Evolutionary conservation across 768 basidiomycete genomes (phyloP).

Genomic region (Sutorius australiensis): DNA sequence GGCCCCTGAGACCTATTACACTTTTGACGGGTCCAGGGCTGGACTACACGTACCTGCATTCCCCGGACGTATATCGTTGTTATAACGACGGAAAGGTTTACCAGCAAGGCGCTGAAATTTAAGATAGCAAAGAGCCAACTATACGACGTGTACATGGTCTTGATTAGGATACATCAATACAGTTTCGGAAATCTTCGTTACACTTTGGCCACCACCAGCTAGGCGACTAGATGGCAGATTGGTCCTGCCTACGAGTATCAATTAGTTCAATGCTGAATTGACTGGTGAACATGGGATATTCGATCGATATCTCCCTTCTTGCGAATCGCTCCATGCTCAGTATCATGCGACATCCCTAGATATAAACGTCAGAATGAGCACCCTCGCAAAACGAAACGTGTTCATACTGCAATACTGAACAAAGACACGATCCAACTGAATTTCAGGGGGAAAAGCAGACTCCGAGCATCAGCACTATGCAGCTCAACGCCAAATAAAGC

Average conservation of each 20-base stretch:
- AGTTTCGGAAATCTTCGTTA: neutral
- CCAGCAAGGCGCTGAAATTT: neutral
- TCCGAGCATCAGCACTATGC: neutral
- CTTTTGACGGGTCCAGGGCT: too few relatives aligned
- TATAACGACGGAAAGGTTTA: too few relatives aligned
- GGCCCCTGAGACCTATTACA: too few relatives aligned
- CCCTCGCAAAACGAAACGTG: neutral
- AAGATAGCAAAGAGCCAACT: neutral
- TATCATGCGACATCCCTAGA: constrained; percentile 26
- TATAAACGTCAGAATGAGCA: neutral
- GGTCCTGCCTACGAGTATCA: neutral
- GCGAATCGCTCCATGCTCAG: constrained; percentile 20
- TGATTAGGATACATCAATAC: neutral
- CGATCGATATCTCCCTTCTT: neutral
- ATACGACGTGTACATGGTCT: neutral
- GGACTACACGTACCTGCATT: too few relatives aligned
- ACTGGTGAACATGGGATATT: constrained; percentile 8
- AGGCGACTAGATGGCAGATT: neutral
- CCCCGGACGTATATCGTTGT: too few relatives aligned
- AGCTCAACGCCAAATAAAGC: neutral
- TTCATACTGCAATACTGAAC: constrained; percentile 13
- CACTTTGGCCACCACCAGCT: too few relatives aligned
- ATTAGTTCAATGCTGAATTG: neutral
- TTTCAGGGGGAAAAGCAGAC: neutral
- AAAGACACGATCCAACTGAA: constrained; percentile 15